phyloP scores from a whole-genome alignment of 2,329 filamentous ascomycete genomes.

The Pseudocercospora vitis region DNA sequence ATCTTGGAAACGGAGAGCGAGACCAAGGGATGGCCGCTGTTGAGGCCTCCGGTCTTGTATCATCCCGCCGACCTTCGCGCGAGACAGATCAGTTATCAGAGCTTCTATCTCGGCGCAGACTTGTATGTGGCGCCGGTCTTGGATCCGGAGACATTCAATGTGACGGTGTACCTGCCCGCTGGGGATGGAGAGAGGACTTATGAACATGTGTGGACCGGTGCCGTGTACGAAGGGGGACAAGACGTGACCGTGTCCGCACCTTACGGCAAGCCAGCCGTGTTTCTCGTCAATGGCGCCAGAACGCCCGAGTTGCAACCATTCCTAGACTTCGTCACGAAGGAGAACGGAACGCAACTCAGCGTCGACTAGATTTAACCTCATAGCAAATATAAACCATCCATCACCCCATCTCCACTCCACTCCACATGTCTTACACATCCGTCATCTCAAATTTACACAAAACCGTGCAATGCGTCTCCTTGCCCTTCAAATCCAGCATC shows the following conservation, averaged over 20 bases:
- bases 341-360: conserved; percentile 28
- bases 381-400: too few relatives aligned
- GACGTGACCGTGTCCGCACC: conserved; percentile 30
- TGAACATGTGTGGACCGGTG: conserved; percentile 33
- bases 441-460: conserved; percentile 62
- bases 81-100: conserved; percentile 31
- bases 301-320: conserved; percentile 29
- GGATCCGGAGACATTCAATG: conserved; percentile 27
- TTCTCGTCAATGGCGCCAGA: conserved; percentile 30
- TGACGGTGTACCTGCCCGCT: conserved; percentile 31
- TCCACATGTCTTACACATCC: conserved; percentile 39
- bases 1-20: conserved; percentile 34
- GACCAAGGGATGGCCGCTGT: conserved; percentile 33
- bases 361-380: conserved; percentile 5
- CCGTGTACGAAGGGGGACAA: conserved; percentile 28
- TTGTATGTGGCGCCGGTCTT: conserved; percentile 35
- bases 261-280: conserved; percentile 34
- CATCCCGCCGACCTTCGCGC: conserved; percentile 28
- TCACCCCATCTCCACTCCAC: background rate
- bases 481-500: conserved; percentile 64
- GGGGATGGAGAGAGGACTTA: conserved; percentile 25
- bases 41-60: conserved; percentile 32
- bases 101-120: conserved; percentile 33
- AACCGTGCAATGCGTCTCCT: conserved; percentile 62
- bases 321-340: conserved; percentile 32